Conservation (phyloP, 2,329 filamentous ascomycete species). For the Cladosporium sp. region DNA sequence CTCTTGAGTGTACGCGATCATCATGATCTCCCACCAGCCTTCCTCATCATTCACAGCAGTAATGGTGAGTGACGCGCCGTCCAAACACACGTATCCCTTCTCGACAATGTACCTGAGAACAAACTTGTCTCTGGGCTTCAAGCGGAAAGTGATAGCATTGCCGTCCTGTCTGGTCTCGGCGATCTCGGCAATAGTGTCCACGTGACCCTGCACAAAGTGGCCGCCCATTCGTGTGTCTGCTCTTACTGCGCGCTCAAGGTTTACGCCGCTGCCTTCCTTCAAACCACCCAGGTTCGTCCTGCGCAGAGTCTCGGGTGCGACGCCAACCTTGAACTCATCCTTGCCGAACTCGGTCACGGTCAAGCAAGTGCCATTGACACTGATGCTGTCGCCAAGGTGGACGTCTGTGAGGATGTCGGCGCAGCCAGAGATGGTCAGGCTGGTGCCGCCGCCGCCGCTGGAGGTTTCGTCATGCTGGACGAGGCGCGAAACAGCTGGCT, state of each 20-base stretch:
- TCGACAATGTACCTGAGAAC: slow-evolving; percentile 88
- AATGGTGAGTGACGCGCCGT: slow-evolving; percentile 91
- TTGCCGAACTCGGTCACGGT: slow-evolving; percentile 76
- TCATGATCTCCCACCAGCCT: slow-evolving; percentile 93
- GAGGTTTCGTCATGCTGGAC: slow-evolving; percentile 74
- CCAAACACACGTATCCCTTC: slow-evolving; percentile 93
- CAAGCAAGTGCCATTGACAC: slow-evolving; percentile 92
- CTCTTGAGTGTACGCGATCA: slow-evolving; percentile 95
- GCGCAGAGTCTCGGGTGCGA: slow-evolving; percentile 92
- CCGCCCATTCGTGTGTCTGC: slow-evolving; percentile 94
- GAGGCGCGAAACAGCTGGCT: slow-evolving; percentile 76
- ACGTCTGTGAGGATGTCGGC: slow-evolving; percentile 79
- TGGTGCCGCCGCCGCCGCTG: slow-evolving; percentile 75
- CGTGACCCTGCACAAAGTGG: slow-evolving; percentile 97
- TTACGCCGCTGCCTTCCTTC: slow-evolving; percentile 67
- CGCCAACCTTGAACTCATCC: slow-evolving; percentile 79
- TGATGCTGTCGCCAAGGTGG: slow-evolving; percentile 88
- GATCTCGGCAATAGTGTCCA: slow-evolving; percentile 84
- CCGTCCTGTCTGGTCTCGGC: slow-evolving; percentile 74
- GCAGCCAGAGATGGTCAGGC: slow-evolving; percentile 76
- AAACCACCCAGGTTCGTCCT: slow-evolving; percentile 90
- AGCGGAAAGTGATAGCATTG: slow-evolving; percentile 84
- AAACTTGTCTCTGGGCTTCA: slow-evolving; percentile 67
- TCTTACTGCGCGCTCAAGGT: slow-evolving; percentile 90
- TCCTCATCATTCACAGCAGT: slow-evolving; percentile 81